Conservation (phyloP, 2,329 filamentous ascomycete species). For the Trichoderma gracile region DNA sequence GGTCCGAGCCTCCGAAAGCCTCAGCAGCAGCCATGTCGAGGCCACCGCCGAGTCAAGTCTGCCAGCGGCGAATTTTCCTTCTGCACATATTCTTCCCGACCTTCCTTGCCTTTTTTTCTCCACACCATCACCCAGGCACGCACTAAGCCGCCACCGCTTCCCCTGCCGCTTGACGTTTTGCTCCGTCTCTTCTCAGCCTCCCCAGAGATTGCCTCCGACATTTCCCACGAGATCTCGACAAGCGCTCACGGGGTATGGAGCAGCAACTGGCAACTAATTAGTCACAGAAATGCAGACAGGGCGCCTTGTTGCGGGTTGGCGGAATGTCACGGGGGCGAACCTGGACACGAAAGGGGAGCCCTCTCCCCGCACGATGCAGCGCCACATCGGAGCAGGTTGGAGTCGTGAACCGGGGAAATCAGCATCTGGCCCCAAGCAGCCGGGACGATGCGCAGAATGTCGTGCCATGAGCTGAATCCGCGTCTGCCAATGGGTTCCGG, state of each 20-base stretch:
- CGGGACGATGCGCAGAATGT: not conserved
- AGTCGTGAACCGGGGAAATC: not conserved
- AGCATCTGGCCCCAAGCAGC: not conserved
- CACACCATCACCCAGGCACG: conserved; percentile 1
- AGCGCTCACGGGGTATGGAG: conserved; percentile 1
- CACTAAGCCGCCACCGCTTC: conserved; percentile 16
- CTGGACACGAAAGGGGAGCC: not conserved
- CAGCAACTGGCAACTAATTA: conserved; percentile 5
- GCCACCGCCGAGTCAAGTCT: conserved; percentile 4
- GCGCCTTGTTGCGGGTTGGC: conserved; percentile 6
- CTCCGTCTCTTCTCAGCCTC: conserved; percentile 8
- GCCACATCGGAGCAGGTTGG: conserved; percentile 16
- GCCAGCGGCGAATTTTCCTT: conserved; percentile 21
- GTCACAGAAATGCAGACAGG: not conserved
- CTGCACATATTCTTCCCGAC: conserved; percentile 15
- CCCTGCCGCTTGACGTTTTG: not conserved
- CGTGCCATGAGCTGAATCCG: conserved; percentile 8
- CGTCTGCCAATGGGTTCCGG: conserved; percentile 3
- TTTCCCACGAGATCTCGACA: conserved; percentile 20
- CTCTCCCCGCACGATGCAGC: conserved; percentile 14
- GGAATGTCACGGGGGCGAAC: conserved; percentile 6
- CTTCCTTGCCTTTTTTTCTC: conserved; percentile 16
- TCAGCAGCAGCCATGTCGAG: not conserved
- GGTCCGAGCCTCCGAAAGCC: conserved; percentile 11
- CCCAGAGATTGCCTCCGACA: conserved; percentile 12